phyloP scores from a whole-genome alignment of 2,329 filamentous ascomycete genomes.

The Malbranchea zuffiana region DNA sequence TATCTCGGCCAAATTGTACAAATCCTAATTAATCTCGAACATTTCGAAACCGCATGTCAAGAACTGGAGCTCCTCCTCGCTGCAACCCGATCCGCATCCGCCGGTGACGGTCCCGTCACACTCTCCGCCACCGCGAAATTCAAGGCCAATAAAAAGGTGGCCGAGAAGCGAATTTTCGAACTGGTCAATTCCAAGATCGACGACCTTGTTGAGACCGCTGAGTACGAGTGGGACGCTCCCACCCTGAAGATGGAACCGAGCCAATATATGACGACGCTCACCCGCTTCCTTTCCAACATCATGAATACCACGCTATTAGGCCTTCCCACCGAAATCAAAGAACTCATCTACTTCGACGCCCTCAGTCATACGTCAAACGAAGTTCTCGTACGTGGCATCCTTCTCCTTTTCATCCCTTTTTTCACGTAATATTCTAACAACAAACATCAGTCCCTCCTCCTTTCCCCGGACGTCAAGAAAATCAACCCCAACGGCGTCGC shows the following conservation, averaged over 20 bases:
- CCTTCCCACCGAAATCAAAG: conserved; percentile 90
- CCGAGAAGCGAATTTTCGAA: conserved; percentile 96
- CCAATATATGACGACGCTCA: conserved; percentile 92
- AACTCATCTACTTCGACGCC: conserved; percentile 95
- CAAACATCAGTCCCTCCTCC: conserved; percentile 53
- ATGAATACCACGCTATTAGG: conserved; percentile 92
- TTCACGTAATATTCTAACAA: not conserved
- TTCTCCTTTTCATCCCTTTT: not conserved
- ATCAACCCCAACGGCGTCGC: conserved; percentile 82
- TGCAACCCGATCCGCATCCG: conserved; percentile 69
- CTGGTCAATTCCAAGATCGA: conserved; percentile 98
- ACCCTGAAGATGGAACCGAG: conserved; percentile 61
- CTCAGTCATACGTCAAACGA: conserved; percentile 80
- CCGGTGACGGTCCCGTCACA: conserved; percentile 63
- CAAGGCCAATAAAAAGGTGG: conserved; percentile 80
- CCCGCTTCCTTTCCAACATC: conserved; percentile 84
- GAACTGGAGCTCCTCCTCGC: conserved; percentile 82
- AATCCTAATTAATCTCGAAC: conserved; percentile 92
- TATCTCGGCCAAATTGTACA: conserved; percentile 97
- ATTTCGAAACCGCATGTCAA: conserved; percentile 87
- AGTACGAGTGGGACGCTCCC: conserved; percentile 76
- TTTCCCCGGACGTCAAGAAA: conserved; percentile 65
- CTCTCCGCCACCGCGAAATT: conserved; percentile 80
- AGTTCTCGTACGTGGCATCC: conserved; percentile 61
- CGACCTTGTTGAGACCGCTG: conserved; percentile 89